phyloP scores from a whole-genome alignment of 805 yeast species.

The Candida maesae region DNA sequence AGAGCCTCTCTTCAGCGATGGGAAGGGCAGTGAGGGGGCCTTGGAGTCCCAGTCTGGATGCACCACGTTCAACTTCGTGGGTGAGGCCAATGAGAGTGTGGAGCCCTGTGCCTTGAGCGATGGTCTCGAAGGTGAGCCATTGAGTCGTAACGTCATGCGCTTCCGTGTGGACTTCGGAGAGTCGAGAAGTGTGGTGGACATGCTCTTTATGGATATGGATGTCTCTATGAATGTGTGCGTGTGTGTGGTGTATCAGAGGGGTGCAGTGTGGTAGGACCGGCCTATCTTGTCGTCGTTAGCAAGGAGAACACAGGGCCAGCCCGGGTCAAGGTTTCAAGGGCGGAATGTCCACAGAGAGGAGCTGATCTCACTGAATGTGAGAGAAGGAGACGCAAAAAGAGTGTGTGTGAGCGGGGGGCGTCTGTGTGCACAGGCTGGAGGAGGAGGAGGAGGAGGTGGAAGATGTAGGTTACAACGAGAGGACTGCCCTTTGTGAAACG shows the following conservation, averaged over 20 bases:
- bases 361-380: too few relatives aligned
- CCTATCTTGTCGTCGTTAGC: constrained; percentile 15
- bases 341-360: too few relatives aligned
- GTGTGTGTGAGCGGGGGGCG: not conserved
- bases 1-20: constrained; percentile 21
- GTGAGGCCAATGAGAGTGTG: constrained; percentile 40
- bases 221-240: not conserved
- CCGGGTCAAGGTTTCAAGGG: too few relatives aligned
- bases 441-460: too few relatives aligned
- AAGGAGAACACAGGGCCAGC: constrained; percentile 22
- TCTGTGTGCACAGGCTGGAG: not conserved
- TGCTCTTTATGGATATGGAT: not conserved
- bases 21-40: constrained; percentile 11
- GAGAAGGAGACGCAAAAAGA: constrained; percentile 2
- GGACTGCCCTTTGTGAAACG: too few relatives aligned
- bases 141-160: constrained; percentile 9
- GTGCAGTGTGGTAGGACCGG: constrained; percentile 10
- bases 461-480: too few relatives aligned
- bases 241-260: not conserved
- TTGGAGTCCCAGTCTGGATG: constrained; percentile 35
- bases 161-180: constrained; percentile 20
- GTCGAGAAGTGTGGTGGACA: constrained; percentile 16
- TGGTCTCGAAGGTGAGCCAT: constrained; percentile 18
- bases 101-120: constrained; percentile 27
- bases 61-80: constrained; percentile 43